Evolutionary conservation across 306 rosid genomes (phyloP).

Genomic region (Canavalia gladiata): DNA sequence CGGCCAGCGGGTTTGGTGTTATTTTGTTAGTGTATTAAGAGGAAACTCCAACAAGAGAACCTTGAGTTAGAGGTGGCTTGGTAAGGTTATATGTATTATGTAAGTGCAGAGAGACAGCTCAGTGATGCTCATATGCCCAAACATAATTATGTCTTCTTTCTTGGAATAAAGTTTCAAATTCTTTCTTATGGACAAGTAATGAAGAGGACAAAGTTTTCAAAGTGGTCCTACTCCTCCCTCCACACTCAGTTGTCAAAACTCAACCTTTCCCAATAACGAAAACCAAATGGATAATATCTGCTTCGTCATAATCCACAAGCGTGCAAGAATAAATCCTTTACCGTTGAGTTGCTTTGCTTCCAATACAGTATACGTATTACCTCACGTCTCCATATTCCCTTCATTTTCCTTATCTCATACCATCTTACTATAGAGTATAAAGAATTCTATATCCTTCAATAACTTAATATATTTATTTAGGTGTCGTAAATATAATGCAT

Average conservation of each 20-base stretch:
- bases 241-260: constrained; percentile 10
- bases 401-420: constrained; percentile 5
- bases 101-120: background rate
- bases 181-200: background rate
- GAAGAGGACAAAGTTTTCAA: constrained; percentile 6
- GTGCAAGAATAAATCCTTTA: constrained; percentile 14
- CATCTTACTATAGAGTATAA: constrained; percentile 8
- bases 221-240: constrained; percentile 22
- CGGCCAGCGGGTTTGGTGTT: background rate
- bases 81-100: background rate
- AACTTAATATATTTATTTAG: background rate
- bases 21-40: background rate
- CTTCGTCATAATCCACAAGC: constrained; percentile 16
- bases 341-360: constrained; percentile 73
- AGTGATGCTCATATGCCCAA: constrained; percentile 10
- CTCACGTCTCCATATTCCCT: constrained; percentile 45
- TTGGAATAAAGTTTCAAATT: constrained; percentile 23
- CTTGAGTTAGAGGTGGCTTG: constrained; percentile 13
- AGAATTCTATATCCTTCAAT: constrained; percentile 35
- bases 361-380: constrained; percentile 60
- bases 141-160: background rate
- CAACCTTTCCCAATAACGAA: constrained; percentile 14
- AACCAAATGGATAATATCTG: constrained; percentile 38
- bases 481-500: constrained; percentile 34
- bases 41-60: no score